A percentile compares a stretch with the other conserved stretches of the same genome.
Conservation (phyloP, 352 stramenopile species). For the Plasmopara muralis region DNA sequence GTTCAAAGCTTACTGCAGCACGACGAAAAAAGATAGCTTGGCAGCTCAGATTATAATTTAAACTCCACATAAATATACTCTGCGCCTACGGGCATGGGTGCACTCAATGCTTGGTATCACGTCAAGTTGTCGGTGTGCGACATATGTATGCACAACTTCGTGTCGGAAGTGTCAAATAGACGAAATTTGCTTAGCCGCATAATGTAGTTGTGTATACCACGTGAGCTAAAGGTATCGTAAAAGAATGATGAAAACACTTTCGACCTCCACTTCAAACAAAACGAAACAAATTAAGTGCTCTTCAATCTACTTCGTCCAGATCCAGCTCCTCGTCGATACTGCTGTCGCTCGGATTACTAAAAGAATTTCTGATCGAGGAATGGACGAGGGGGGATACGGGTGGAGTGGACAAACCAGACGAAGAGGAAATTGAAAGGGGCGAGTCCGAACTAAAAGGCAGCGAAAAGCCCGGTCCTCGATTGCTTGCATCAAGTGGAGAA, state of each 20-base stretch:
- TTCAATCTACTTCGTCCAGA: constrained; percentile 63
- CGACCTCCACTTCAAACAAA: background rate
- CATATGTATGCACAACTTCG: no score
- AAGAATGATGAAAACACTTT: background rate
- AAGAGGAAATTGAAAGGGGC: constrained; percentile 17
- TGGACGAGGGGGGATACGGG: constrained; percentile 8
- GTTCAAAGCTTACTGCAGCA: no score
- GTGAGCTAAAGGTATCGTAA: no score
- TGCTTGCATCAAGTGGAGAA: constrained; percentile 5
- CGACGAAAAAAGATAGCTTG: no score
- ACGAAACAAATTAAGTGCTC: background rate
- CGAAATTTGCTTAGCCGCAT: no score
- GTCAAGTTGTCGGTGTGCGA: no score
- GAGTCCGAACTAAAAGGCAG: constrained; percentile 21
- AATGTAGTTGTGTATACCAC: no score
- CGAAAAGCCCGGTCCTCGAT: constrained; percentile 12
- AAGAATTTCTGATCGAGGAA: constrained; percentile 10
- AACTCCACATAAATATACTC: no score
- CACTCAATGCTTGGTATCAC: no score
- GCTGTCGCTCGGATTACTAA: constrained; percentile 25
- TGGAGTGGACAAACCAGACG: constrained; percentile 14
- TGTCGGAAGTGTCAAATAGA: no score
- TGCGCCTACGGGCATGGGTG: no score
- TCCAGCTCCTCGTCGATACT: constrained; percentile 60
- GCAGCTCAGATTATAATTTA: no score